A percentile compares a stretch with the other conserved stretches of the same genome.
phyloP scores from a whole-genome alignment of 257 asterid genomes.

The Nicotiana undulata region DNA sequence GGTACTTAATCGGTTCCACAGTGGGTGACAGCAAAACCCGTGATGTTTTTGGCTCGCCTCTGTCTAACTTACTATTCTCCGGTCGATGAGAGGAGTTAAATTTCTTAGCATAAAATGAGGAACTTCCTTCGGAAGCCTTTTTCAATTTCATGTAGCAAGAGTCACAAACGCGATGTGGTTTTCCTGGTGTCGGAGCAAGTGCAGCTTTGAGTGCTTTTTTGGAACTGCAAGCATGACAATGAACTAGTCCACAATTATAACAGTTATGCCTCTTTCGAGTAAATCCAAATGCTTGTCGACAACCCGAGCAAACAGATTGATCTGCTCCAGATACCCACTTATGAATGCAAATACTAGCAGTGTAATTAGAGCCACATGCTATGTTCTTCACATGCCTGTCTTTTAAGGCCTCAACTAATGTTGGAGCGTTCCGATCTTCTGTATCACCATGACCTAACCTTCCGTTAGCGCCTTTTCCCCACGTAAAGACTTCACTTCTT shows the following conservation, averaged over 20 bases:
- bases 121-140: slow-evolving; percentile 51
- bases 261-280: slow-evolving; percentile 84
- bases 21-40: slow-evolving; percentile 57
- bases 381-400: slow-evolving; percentile 77
- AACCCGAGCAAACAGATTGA: slow-evolving; percentile 79
- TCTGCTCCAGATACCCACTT: slow-evolving; percentile 93
- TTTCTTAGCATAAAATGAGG: slow-evolving; percentile 31
- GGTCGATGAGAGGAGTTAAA: slow-evolving; percentile 40
- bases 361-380: slow-evolving; percentile 78
- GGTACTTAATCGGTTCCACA: slow-evolving; percentile 77
- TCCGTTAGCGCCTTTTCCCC: slow-evolving; percentile 93
- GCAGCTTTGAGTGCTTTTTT: slow-evolving; percentile 83
- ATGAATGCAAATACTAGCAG: slow-evolving; percentile 77
- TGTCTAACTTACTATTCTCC: slow-evolving; percentile 36
- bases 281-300: slow-evolving; percentile 84
- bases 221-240: slow-evolving; percentile 89
- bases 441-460: slow-evolving; percentile 83
- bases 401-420: slow-evolving; percentile 64
- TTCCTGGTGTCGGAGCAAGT: slow-evolving; percentile 88
- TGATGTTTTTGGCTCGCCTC: slow-evolving; percentile 43
- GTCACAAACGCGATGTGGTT: slow-evolving; percentile 93
- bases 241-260: slow-evolving; percentile 81
- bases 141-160: slow-evolving; percentile 62
- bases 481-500: slow-evolving; percentile 70
- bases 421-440: slow-evolving; percentile 65